phyloP scores from a whole-genome alignment of 2,329 filamentous ascomycete species.

The Paecilomyces formosus region DNA sequence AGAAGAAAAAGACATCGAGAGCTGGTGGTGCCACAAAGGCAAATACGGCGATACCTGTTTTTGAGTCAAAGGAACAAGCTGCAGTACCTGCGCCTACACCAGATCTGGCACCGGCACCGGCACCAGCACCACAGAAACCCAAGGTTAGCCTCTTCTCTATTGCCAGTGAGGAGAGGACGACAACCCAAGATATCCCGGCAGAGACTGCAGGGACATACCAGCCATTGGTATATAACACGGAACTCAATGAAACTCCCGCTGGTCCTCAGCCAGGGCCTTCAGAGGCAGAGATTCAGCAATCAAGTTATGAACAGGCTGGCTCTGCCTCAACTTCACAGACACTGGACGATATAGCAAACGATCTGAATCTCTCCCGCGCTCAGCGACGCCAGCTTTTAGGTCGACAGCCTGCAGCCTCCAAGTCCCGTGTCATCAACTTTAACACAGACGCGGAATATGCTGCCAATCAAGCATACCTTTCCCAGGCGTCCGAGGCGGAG shows the following conservation, averaged over 20 bases:
- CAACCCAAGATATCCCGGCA: slow-evolving; percentile 6
- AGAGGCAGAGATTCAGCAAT: slow-evolving; percentile 1
- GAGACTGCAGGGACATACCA: slow-evolving; percentile 26
- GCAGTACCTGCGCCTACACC: slow-evolving; percentile 7
- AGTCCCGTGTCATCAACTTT: slow-evolving; percentile 70
- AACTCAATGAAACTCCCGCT: slow-evolving; percentile 12
- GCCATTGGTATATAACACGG: slow-evolving; percentile 32
- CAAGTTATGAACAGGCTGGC: not conserved
- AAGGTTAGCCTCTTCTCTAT: slow-evolving; percentile 40
- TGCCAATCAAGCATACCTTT: slow-evolving; percentile 70
- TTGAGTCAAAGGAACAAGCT: slow-evolving; percentile 5
- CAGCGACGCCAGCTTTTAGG: slow-evolving; percentile 82
- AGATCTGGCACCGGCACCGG: slow-evolving; percentile 6
- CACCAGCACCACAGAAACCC: slow-evolving; percentile 24
- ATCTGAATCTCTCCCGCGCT: slow-evolving; percentile 70
- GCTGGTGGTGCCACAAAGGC: slow-evolving; percentile 7
- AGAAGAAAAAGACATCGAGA: slow-evolving; percentile 53
- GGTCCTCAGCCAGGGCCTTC: slow-evolving; percentile 8
- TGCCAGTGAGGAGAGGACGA: slow-evolving; percentile 18
- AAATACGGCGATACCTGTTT: slow-evolving; percentile 11
- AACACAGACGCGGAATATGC: slow-evolving; percentile 83
- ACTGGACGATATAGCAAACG: slow-evolving; percentile 63
- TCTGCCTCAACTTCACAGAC: slow-evolving; percentile 38
- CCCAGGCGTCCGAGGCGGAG: slow-evolving; percentile 54
- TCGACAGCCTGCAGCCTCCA: slow-evolving; percentile 46